Conservation (phyloP, 441 rosid genomes). For the Cnidoscolus chayamansa region DNA sequence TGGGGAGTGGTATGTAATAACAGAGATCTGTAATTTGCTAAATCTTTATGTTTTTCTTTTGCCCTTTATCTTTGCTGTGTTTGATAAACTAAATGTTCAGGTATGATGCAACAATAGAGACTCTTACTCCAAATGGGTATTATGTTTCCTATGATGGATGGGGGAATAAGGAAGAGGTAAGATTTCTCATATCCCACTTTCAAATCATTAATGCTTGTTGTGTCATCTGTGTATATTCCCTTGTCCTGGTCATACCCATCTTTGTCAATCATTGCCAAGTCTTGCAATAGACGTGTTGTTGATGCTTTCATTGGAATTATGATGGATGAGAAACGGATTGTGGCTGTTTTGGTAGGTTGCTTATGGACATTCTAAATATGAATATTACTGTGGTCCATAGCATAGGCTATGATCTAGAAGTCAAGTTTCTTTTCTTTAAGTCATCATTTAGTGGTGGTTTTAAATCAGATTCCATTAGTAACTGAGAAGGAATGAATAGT, state of each 20-base stretch:
- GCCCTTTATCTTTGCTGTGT: constrained; percentile 34
- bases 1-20: constrained; percentile 78
- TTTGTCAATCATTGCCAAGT: not conserved
- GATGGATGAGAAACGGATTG: not conserved
- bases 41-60: constrained; percentile 26
- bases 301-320: not conserved
- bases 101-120: constrained; percentile 88
- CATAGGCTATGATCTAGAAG: not conserved
- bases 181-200: constrained; percentile 14
- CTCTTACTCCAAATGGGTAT: constrained; percentile 74
- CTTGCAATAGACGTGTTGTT: not conserved
- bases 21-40: constrained; percentile 18
- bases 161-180: constrained; percentile 98
- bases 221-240: not conserved
- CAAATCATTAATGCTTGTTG: not conserved
- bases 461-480: not conserved
- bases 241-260: not conserved
- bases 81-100: constrained; percentile 80
- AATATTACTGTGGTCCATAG: not conserved
- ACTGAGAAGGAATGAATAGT: not conserved
- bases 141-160: constrained; percentile 62
- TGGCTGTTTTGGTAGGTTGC: not conserved
- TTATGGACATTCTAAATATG: not conserved
- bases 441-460: not conserved
- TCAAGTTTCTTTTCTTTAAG: not conserved